Evolutionary conservation across 306 rosid genomes (phyloP), one percentile per base, ranked within the genome.

Genomic region (Morella rubra): DNA sequence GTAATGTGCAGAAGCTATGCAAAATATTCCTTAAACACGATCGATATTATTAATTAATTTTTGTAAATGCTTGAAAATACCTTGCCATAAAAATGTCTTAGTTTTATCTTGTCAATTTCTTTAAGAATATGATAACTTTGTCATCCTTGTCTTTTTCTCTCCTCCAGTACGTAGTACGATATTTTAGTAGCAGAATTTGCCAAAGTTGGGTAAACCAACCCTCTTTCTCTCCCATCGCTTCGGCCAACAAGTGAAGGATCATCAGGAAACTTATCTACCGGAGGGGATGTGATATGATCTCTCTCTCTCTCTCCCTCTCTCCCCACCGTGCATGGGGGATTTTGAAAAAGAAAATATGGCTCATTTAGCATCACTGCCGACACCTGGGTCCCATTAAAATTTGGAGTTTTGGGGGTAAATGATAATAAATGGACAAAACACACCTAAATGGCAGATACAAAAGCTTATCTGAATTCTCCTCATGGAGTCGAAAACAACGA

Each of bases 361-460:
- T 46, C 3, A 8, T 47, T 55, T 55, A n/a, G 37, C 5, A 55
- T 55, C 41, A 52, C 6, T 59, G 65, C 65, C 67, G 12, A 7
- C 27, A 7, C 13, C 8, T 65, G 42, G 73, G 42, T 5, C 54
- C 73, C 20, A 6, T 41, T 18, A 45, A 11, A 46, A 20, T 46
- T 47, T 69, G 73, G 55, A 69, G 12, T 12, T 69, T 69, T 69
- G 42, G 54, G 73, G 37, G 10, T 44, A 69, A 69, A 69, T 20
- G 53, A 32, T 2, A 22, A 19, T 44, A 46, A 22, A 6, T 8
- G 20, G 73, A 46, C 73, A 69, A 46, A 46, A 45, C 20, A 5
- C 11, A 20, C 7, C 8, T 12, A 44, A 4, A 60, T 13, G 12
- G 5, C 0, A 4, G 8, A 8, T 19, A 7, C 4, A n/a, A 7